A percentile compares a stretch with the other conserved stretches of the same genome.
Evolutionary conservation across 2,329 filamentous ascomycete genomes (phyloP).

Genomic region (Aspergillus terreus): DNA sequence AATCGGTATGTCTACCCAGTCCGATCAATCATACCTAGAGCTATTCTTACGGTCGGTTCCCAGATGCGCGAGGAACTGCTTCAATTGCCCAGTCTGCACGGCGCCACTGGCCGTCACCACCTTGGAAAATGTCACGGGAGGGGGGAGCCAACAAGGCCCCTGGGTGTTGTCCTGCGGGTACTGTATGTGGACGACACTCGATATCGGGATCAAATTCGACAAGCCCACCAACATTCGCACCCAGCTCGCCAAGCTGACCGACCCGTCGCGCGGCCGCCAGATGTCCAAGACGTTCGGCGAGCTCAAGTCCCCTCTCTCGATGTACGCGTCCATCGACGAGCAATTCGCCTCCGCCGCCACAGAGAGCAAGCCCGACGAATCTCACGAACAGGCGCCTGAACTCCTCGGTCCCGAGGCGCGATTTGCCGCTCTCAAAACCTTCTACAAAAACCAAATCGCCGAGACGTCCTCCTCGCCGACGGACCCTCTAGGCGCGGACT

Average conservation of each 20-base stretch:
- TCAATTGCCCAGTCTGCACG: conserved; percentile 87
- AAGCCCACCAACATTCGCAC: conserved; percentile 80
- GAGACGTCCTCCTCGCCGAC: conserved; percentile 54
- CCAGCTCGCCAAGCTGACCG: conserved; percentile 69
- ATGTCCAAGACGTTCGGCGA: conserved; percentile 37
- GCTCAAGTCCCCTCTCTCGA: conserved; percentile 37
- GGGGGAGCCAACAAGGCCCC: conserved; percentile 49
- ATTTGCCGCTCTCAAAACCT: conserved; percentile 70
- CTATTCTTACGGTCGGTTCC: neutral
- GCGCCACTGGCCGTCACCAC: conserved; percentile 73
- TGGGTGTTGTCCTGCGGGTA: conserved; percentile 84
- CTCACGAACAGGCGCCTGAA: conserved; percentile 30
- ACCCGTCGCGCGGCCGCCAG: conserved; percentile 40
- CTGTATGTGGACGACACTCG: conserved; percentile 87
- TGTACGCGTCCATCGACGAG: conserved; percentile 33
- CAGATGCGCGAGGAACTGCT: conserved; percentile 91
- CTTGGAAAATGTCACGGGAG: conserved; percentile 54
- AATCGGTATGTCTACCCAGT: conserved; percentile 65
- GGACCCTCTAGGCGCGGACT: conserved; percentile 46
- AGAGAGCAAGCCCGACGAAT: conserved; percentile 28
- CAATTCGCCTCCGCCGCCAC: conserved; percentile 22
- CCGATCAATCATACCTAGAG: neutral
- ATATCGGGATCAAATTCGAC: conserved; percentile 86
- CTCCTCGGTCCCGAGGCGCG: conserved; percentile 62
- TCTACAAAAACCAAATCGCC: conserved; percentile 76